A percentile compares a stretch with the other conserved stretches of the same genome.
Conservation (phyloP, 345 rosid species). For the Melastoma malabathricum region DNA sequence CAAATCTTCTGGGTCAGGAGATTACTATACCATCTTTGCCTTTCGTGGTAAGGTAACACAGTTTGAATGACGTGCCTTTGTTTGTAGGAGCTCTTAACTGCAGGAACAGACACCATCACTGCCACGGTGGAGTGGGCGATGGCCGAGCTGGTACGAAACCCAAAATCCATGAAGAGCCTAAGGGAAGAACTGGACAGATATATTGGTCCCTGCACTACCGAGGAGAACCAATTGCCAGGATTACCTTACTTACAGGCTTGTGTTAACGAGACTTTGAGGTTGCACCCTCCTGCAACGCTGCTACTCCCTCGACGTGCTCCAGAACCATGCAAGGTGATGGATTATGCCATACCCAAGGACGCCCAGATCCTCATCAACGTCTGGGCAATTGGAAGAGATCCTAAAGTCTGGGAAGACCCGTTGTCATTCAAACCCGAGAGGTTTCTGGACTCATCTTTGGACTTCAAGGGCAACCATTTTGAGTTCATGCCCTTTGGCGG, state of each 20-base stretch:
- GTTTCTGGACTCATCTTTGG: slow-evolving; percentile 5
- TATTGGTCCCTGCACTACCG: neutral
- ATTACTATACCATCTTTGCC: neutral
- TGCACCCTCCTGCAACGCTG: slow-evolving; percentile 10
- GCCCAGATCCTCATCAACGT: slow-evolving; percentile 11
- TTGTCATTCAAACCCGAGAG: slow-evolving; percentile 10
- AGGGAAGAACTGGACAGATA: slow-evolving; percentile 3
- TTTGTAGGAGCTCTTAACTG: slow-evolving; percentile 9
- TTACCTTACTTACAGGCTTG: slow-evolving; percentile 9
- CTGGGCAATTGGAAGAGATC: slow-evolving; percentile 13
- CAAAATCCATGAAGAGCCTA: slow-evolving; percentile 7
- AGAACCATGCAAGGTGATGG: slow-evolving; percentile 1
- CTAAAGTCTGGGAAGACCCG: slow-evolving; percentile 7
- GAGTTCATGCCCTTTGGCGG: slow-evolving; percentile 16
- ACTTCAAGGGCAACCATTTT: slow-evolving; percentile 8
- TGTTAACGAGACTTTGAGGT: slow-evolving; percentile 14
- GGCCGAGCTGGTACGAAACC: slow-evolving; percentile 8
- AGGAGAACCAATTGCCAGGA: slow-evolving; percentile 8
- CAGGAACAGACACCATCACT: slow-evolving; percentile 7
- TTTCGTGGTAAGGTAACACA: neutral
- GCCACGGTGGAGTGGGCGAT: slow-evolving; percentile 11
- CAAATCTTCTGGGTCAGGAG: slow-evolving; percentile 1
- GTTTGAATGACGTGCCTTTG: neutral
- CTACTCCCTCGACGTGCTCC: slow-evolving; percentile 12
- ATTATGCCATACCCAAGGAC: slow-evolving; percentile 10